Base-by-base conservation (phyloP, 805 yeast genomes). In the Barnettozyma pratensis region DNA sequence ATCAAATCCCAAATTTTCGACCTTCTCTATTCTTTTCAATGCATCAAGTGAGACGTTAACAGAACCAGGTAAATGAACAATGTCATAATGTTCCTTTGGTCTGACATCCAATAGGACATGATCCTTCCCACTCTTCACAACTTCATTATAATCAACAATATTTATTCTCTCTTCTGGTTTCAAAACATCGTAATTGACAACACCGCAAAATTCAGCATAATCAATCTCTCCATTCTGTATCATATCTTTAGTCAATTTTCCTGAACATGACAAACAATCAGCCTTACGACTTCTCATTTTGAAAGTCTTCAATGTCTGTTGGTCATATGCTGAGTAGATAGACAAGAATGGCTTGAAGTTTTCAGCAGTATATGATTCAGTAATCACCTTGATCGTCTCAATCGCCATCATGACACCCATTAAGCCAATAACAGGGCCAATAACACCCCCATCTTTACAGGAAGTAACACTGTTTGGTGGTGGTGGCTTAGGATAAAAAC, bases 401-500 rank as follows among this genome's bases (percentile, higher is more conserved):
- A 85, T 67, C 0, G 97, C 96, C 86, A 94, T 92, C 73, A 87
- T 74, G 0, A 81, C 73, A 8, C 99, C 99, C 62, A 92, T 80
- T 1, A 89, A 58, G 0, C 99, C 99, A 47, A 94, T 95, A n/a
- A 91, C 94, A 0, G 98, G 96, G 0, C 99, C 99, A 28, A 94
- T 65, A 0, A 92, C 95, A 5, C 97, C 97, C 3, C 96, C 96
- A 65, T 90, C 98, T 11, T 87, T 79, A 59, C 99, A 94, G 0
- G 95, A 77, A 0, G 89, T 78, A 1, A 91, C 89, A 2, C 86
- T 73, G 50, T 80, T 83, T 1, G 96, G 87, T 1, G 91, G 81
- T 0, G 99, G 97, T 0, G 98, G 96, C 7, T 70, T 70, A 0
- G 99, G 98, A 57, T 87, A 88, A 66, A 91, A 81, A 62, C 99